Base-by-base conservation (phyloP, 1,139 yeast genomes). In the Diutina ranongensis region DNA sequence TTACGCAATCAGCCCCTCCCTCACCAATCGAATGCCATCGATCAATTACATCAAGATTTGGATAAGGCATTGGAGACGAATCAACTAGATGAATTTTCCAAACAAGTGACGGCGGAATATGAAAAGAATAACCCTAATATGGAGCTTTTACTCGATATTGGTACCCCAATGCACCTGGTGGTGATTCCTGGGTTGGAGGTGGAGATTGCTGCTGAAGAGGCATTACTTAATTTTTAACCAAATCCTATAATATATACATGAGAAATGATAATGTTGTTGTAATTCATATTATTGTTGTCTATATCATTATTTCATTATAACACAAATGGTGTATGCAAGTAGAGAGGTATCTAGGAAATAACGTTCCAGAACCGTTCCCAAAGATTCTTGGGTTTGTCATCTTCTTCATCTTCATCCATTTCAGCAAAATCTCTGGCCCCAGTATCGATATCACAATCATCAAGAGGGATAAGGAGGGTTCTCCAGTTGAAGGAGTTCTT, bases 401-500 rank as follows among this genome's bases (percentile, higher is more conserved):
- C 42, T 10, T 38, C 42, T 22, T 38, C 42, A n/a, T 15, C 13
- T 7, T 38, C 42, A 13, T 8, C 12, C 12, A 19, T 22, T 4
- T 22, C 42, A n/a, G 20, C 40, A 36, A 36, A 7, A 9, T 36
- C 21, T 21, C 40, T 20, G 10, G 42, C 42, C 18, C 42, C 42
- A 16, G 42, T 38, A 18, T 38, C 42, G 10, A 38, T 38, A 20
- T 38, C 42, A 38, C 42, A 38, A 12, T 38, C 42, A 16, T 38
- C 42, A 13, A 21, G 21, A 18, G 42, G 42, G 2, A 25, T 25
- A n/a, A 38, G 15, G 8, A 38, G 8, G 3, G 19, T 12, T 13
- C 19, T 7, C 42, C 42, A 38, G 10, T 22, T n/a, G 4, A 15
- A 22, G 3, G 31, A 27, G 15, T 25, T 25, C 31, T 25, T 38